These are phyloP conservation scores for Quercus mongolica DNA, from an alignment of 306 rosid species.

Conservation along the genomic window DNA sequence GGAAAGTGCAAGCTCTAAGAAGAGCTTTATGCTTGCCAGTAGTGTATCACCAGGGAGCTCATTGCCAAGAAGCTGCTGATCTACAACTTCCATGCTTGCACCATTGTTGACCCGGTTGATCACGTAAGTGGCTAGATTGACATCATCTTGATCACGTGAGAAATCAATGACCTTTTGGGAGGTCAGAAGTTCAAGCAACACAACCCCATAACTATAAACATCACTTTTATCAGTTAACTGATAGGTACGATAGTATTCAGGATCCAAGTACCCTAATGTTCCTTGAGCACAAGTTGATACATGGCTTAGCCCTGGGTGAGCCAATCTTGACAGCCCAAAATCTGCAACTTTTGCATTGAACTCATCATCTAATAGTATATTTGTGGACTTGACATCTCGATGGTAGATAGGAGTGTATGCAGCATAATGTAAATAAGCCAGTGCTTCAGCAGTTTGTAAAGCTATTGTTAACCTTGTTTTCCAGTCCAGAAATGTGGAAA, in stretches of 20 bases:
- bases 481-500: constrained; percentile 70
- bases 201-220: constrained; percentile 91
- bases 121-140: constrained; percentile 68
- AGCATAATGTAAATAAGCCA: constrained; percentile 80
- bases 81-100: constrained; percentile 51
- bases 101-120: constrained; percentile 48
- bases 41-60: constrained; percentile 27
- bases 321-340: constrained; percentile 92
- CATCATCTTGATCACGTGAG: constrained; percentile 66
- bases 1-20: constrained; percentile 71
- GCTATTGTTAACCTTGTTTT: constrained; percentile 80
- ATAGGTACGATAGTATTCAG: constrained; percentile 84
- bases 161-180: constrained; percentile 87
- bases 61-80: constrained; percentile 44
- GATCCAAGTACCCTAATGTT: constrained; percentile 89
- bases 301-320: constrained; percentile 82
- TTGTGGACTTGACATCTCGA: constrained; percentile 95
- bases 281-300: constrained; percentile 99
- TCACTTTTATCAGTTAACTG: constrained; percentile 93
- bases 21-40: constrained; percentile 48
- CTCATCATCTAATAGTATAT: constrained; percentile 67
- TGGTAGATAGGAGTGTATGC: constrained; percentile 90
- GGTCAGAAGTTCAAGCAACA: constrained; percentile 80
- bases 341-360: constrained; percentile 81
- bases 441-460: constrained; percentile 83